A percentile compares a stretch with the other conserved stretches of the same genome.
phyloP scores from a whole-genome alignment of 371 early-diverging fungal genomes.

The Apophysomyces ossiformis region DNA sequence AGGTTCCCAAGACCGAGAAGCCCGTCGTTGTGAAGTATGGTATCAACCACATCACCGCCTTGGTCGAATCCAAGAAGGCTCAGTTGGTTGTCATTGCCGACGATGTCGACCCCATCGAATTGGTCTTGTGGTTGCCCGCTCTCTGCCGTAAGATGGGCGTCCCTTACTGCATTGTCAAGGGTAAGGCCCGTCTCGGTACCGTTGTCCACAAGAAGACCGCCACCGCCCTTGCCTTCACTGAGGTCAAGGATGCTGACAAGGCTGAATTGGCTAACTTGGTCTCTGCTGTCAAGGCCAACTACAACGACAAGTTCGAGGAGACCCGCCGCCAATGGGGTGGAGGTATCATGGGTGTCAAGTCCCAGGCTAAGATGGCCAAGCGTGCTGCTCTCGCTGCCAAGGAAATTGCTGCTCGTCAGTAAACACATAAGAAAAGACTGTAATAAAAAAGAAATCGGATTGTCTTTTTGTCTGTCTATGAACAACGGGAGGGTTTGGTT shows the following conservation, averaged over 20 bases:
- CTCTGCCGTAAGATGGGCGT: slow-evolving; percentile 99
- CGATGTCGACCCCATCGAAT: slow-evolving; percentile 99
- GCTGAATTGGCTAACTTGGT: slow-evolving; percentile 86
- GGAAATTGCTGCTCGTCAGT: slow-evolving; percentile 62
- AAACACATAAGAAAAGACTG: slow-evolving; percentile 15
- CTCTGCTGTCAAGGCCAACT: slow-evolving; percentile 92
- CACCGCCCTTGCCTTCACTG: slow-evolving; percentile 95
- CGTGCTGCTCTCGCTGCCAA: slow-evolving; percentile 75
- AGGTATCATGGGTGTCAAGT: slow-evolving; percentile 95
- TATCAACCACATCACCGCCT: slow-evolving; percentile 98
- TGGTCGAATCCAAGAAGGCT: slow-evolving; percentile 99
- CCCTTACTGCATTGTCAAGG: slow-evolving; percentile 99
- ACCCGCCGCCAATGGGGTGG: slow-evolving; percentile 96
- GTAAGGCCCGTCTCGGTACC: slow-evolving; percentile 97
- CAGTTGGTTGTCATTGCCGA: slow-evolving; percentile 98
- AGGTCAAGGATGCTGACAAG: slow-evolving; percentile 97
- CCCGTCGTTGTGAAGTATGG: slow-evolving; percentile 98
- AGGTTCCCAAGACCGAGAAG: slow-evolving; percentile 91
- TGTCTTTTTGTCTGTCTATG: background rate
- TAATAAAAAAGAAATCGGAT: background rate
- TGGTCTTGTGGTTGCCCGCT: slow-evolving; percentile 99
- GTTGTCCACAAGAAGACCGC: slow-evolving; percentile 99
- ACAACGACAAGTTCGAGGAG: slow-evolving; percentile 92
- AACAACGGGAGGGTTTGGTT: too few relatives aligned
- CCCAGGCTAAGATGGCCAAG: slow-evolving; percentile 84